Conservation (phyloP, 2,329 filamentous ascomycete genomes). For the Thielaviopsis cerberus region DNA sequence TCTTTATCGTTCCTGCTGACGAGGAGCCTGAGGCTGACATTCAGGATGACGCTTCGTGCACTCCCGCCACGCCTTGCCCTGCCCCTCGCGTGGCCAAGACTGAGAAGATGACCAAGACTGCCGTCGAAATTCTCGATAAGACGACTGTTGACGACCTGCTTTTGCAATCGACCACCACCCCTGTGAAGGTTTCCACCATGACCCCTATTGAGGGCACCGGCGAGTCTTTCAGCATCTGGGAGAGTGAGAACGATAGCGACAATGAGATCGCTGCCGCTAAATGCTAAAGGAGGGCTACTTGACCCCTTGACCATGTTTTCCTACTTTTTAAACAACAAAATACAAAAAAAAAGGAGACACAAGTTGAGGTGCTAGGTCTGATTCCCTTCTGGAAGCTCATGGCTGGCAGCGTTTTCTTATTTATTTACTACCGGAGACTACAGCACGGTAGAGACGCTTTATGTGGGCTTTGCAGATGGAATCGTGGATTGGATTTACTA, state of each 20-base stretch:
- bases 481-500: neutral
- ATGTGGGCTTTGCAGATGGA: neutral
- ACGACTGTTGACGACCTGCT: conserved; percentile 10
- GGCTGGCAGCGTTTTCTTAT: neutral
- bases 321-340: neutral
- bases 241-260: conserved; percentile 46
- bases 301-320: conserved; percentile 1
- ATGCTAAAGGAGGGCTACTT: neutral
- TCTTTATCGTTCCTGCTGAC: conserved; percentile 44
- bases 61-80: neutral
- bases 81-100: neutral
- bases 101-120: neutral
- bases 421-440: neutral
- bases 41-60: neutral
- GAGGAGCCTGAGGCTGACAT: conserved; percentile 25
- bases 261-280: conserved; percentile 19
- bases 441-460: neutral
- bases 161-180: conserved; percentile 14
- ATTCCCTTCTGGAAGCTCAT: neutral
- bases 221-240: conserved; percentile 50
- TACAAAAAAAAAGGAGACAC: neutral
- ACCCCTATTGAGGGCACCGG: conserved; percentile 39
- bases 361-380: neutral
- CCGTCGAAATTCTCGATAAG: neutral
- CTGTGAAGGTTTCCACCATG: conserved; percentile 23